A percentile compares a stretch with the other conserved stretches of the same genome.
Evolutionary conservation across 129 eudicot genomes (phyloP).

Genomic region (Arctium lappa): DNA sequence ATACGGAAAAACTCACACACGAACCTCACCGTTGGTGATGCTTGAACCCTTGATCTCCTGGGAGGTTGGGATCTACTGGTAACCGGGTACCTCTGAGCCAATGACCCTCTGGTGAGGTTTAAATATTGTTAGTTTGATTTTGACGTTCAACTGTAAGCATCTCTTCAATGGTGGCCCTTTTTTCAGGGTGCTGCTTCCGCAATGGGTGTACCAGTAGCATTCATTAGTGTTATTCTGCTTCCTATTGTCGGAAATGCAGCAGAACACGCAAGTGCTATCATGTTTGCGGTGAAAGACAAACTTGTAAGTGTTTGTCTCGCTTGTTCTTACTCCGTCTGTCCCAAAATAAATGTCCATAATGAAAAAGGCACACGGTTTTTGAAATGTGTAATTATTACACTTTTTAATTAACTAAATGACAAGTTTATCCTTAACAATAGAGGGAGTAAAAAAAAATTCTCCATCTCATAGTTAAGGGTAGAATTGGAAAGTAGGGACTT

Average conservation of each 20-base stretch:
- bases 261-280: conserved; percentile 86
- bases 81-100: background rate
- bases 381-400: no score
- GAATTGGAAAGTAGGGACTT: no score
- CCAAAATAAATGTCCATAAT: background rate
- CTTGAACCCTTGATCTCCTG: background rate
- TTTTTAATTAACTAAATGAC: no score
- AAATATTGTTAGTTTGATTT: background rate
- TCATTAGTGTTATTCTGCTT: conserved; percentile 74
- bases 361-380: background rate
- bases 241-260: conserved; percentile 95
- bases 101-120: background rate
- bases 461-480: no score
- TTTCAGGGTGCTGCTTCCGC: conserved; percentile 73
- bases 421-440: no score
- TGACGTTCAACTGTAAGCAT: background rate
- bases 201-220: conserved; percentile 63
- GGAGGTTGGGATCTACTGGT: background rate
- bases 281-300: conserved; percentile 79
- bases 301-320: conserved; percentile 49
- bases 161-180: background rate
- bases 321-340: background rate
- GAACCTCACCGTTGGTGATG: background rate
- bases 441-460: no score
- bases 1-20: background rate